These are phyloP conservation scores for Fomitiporia mediterranea DNA, from an alignment of 1,284 basidiomycete genomes.

Conservation along the genomic window DNA sequence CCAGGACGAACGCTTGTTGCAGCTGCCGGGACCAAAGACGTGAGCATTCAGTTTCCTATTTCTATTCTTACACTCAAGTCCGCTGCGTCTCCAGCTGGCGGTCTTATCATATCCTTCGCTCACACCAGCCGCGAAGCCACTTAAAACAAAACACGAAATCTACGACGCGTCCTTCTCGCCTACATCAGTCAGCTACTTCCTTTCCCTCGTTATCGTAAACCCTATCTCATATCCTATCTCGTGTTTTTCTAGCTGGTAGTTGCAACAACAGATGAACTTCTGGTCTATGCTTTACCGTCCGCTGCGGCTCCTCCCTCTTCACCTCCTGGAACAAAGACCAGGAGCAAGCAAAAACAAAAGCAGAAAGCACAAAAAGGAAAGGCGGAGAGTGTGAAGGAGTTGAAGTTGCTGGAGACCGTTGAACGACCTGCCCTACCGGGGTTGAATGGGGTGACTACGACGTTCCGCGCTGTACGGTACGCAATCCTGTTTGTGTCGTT, in stretches of 20 bases:
- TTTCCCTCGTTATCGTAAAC: constrained; percentile 8
- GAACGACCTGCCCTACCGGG: constrained; percentile 50
- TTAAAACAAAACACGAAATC: constrained; percentile 60
- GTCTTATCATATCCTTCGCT: constrained; percentile 68
- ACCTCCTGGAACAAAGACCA: constrained; percentile 23
- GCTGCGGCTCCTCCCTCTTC: constrained; percentile 18
- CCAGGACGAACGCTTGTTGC: constrained; percentile 55
- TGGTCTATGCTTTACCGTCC: constrained; percentile 49
- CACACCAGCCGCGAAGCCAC: constrained; percentile 38
- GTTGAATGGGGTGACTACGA: constrained; percentile 41
- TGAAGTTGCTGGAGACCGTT: constrained; percentile 48
- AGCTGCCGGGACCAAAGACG: constrained; percentile 61
- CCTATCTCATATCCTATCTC: neutral
- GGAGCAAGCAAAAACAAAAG: constrained; percentile 44
- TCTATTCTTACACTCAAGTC: constrained; percentile 14
- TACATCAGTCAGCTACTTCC: constrained; percentile 33
- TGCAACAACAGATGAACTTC: constrained; percentile 56
- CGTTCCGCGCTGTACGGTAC: constrained; percentile 74
- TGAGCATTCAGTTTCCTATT: constrained; percentile 31
- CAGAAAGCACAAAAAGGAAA: constrained; percentile 30
- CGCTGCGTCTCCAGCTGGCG: constrained; percentile 47
- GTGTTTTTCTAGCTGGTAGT: constrained; percentile 60
- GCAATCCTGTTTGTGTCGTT: constrained; percentile 21
- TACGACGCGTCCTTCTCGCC: constrained; percentile 70
- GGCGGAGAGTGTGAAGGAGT: constrained; percentile 23